Base-by-base conservation (phyloP, 1,284 basidiomycete genomes). In the Ganoderma resinaceum region DNA sequence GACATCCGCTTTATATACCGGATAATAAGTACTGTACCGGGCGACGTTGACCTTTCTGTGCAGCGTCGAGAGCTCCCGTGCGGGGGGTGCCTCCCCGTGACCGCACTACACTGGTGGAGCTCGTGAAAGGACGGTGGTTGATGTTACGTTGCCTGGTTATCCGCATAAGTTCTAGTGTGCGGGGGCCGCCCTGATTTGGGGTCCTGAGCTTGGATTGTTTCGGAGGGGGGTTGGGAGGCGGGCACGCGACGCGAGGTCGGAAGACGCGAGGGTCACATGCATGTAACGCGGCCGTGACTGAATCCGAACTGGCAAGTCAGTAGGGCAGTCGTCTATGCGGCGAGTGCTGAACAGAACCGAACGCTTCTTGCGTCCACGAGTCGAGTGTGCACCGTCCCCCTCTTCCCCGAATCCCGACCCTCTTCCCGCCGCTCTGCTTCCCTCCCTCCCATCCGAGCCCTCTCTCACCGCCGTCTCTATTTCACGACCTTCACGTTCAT, bases 231-330 rank as follows among this genome's bases (percentile, higher is more conserved):
- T 55, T 33, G 52, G 18, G 29, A 55, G 35, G 11, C 20, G n/a
- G 14, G 33, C 14, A 6, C 29, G 58, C 12, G 23, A 20, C 58
- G 20, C 9, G 59, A 14, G 23, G 12, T 20, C 40, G 29, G 12
- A 31, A 20, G 53, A 57, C 58, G 65, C 58, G 68, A 49, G 37
- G 62, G 69, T 67, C 66, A 70, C 69, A 49, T 42, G 61, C 8
- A 16, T 37, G 70, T 72, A 61, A 72, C 71, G 68, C 58, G 67
- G 26, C 12, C 14, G 70, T 72, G 68, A 72, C 71, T 4, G 66
- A 72, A 72, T 57, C 52, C 63, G 66, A 70, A 70, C 71, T 20
- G 66, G n/a, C 35, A 9, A 35, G 59, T 49, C 3, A 23, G 43
- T n/a, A 23, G n/a, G 2, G 11, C 12, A 23, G 23, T 23, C 46